Conservation (phyloP, 768 basidiomycete genomes). For the Lentinula lateritia region DNA sequence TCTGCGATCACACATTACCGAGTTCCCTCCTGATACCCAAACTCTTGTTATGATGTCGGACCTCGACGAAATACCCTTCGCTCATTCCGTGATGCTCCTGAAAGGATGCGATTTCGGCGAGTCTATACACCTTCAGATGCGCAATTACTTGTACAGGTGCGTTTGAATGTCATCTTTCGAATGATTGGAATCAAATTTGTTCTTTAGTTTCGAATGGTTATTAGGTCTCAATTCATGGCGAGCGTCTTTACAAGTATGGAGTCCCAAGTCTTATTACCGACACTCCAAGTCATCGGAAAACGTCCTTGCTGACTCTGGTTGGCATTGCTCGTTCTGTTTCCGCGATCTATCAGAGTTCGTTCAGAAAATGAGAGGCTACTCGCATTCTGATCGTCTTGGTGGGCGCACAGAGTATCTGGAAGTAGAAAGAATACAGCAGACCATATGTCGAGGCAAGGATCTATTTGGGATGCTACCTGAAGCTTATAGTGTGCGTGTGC, state of each 20-base stretch:
- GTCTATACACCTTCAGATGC: conserved; percentile 55
- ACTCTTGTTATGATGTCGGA: conserved; percentile 58
- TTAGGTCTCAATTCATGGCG: conserved; percentile 51
- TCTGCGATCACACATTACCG: conserved; percentile 31
- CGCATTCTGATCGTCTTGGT: conserved; percentile 57
- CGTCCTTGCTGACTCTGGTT: conserved; percentile 57
- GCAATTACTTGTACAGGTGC: conserved; percentile 56
- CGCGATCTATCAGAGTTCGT: conserved; percentile 50
- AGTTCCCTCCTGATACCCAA: conserved; percentile 22
- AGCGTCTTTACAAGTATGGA: conserved; percentile 46
- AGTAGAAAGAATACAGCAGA: conserved; percentile 47
- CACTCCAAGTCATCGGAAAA: conserved; percentile 43
- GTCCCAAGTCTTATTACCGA: conserved; percentile 34
- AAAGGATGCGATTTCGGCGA: conserved; percentile 46
- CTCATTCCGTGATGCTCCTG: conserved; percentile 45
- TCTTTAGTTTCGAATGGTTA: conserved; percentile 50
- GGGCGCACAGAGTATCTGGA: conserved; percentile 40
- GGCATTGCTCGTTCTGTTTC: conserved; percentile 70
- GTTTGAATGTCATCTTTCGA: conserved; percentile 7
- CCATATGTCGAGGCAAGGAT: conserved; percentile 55
- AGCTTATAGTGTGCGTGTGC: conserved; percentile 43
- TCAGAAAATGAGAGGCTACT: conserved; percentile 57
- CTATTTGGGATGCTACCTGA: conserved; percentile 66
- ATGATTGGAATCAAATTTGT: not conserved
- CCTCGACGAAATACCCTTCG: conserved; percentile 56